These are phyloP conservation scores for Diaporthe destruens DNA, from an alignment of 2,329 filamentous ascomycete species.

Conservation along the genomic window DNA sequence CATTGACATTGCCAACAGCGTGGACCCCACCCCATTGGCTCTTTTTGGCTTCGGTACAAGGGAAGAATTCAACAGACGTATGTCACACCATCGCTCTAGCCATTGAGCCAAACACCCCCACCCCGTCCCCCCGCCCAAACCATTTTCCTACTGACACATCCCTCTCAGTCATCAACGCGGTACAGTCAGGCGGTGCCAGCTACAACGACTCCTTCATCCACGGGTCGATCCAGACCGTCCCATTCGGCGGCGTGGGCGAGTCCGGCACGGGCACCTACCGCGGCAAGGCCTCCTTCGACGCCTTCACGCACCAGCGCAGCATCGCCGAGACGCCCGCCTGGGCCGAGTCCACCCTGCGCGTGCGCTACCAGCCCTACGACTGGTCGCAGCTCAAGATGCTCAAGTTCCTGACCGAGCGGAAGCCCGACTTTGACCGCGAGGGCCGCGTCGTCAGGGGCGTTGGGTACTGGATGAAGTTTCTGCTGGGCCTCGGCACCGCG, in stretches of 20 bases:
- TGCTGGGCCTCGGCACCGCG: conserved; percentile 65
- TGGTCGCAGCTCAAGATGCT: conserved; percentile 59
- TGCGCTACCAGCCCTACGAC: conserved; percentile 76
- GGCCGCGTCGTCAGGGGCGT: conserved; percentile 65
- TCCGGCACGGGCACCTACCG: conserved; percentile 83
- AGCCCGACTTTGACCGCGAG: conserved; percentile 73
- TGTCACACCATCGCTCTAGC: conserved; percentile 44
- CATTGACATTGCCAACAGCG: conserved; percentile 81
- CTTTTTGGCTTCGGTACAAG: conserved; percentile 89
- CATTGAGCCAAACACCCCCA: not conserved
- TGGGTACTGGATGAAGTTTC: conserved; percentile 65
- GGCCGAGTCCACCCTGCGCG: conserved; percentile 75
- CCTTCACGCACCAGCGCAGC: conserved; percentile 70
- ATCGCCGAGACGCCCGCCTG: conserved; percentile 74
- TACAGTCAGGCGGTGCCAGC: conserved; percentile 76
- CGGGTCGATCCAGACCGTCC: conserved; percentile 74
- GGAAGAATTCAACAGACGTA: conserved; percentile 80
- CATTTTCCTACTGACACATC: conserved; percentile 30
- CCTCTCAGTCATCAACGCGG: conserved; percentile 67
- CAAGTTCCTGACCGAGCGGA: conserved; percentile 56
- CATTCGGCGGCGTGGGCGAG: conserved; percentile 87
- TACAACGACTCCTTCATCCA: conserved; percentile 68
- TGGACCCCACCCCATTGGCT: conserved; percentile 86
- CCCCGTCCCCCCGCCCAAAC: not conserved
- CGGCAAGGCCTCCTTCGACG: conserved; percentile 79